A percentile compares a stretch with the other conserved stretches of the same genome.
Evolutionary conservation across 768 basidiomycete genomes (phyloP).

Genomic region (Xerocomus spinulosus): DNA sequence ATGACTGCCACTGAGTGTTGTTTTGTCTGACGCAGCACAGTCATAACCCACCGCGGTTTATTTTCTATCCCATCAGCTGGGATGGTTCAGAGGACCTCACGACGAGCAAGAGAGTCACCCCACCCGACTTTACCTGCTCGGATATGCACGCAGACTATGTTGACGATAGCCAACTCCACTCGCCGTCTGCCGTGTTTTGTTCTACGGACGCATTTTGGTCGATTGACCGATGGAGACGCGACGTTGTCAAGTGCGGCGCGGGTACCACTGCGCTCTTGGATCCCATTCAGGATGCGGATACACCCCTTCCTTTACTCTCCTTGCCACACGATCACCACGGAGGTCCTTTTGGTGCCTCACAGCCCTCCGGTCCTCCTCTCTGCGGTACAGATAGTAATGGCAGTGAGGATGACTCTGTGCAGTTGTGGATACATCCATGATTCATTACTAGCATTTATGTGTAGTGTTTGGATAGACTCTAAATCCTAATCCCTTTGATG

Average conservation of each 20-base stretch:
- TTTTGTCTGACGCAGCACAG: slow-evolving; percentile 3
- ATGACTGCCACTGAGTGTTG: neutral
- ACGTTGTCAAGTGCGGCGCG: slow-evolving; percentile 8
- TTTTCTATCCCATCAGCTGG: slow-evolving; percentile 26
- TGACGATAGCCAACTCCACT: slow-evolving; percentile 37
- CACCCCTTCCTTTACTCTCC: slow-evolving; percentile 8
- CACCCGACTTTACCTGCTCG: neutral
- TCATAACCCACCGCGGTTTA: slow-evolving; percentile 19
- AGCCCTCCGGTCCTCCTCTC: neutral
- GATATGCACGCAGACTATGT: neutral
- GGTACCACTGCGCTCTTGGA: slow-evolving; percentile 11
- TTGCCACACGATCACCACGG: slow-evolving; percentile 1
- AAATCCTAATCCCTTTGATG: slow-evolving; percentile 6
- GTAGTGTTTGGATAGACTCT: neutral
- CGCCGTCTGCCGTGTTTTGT: slow-evolving; percentile 16
- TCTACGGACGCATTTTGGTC: slow-evolving; percentile 19
- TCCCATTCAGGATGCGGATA: slow-evolving; percentile 13
- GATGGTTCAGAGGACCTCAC: slow-evolving; percentile 22
- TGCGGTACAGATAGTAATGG: neutral
- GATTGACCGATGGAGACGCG: slow-evolving; percentile 23
- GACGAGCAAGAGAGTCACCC: slow-evolving; percentile 24
- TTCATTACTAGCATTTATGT: neutral
- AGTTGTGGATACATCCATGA: slow-evolving; percentile 15
- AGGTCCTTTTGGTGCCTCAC: neutral
- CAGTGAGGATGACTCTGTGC: slow-evolving; percentile 11